A percentile compares a stretch with the other conserved stretches of the same genome.
These are phyloP conservation scores for Dendrostoma leiphaemia DNA, from an alignment of 2,329 filamentous ascomycete species.

Conservation along the genomic window DNA sequence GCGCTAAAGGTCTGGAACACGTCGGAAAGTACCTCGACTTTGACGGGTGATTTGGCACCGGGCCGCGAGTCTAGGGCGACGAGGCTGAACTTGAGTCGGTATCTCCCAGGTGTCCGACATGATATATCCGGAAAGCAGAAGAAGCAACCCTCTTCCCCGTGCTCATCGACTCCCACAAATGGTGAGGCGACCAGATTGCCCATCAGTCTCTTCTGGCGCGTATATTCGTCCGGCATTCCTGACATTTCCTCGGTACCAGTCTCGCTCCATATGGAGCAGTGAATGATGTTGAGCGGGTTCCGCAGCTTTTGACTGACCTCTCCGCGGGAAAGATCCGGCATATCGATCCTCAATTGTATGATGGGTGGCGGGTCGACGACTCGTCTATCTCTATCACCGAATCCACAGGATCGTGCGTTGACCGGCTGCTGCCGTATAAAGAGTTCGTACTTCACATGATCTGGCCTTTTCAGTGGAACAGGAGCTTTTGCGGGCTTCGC, in stretches of 20 bases:
- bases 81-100: constrained; percentile 71
- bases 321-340: constrained; percentile 51
- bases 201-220: constrained; percentile 74
- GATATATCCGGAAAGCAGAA: constrained; percentile 84
- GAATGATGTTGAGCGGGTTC: constrained; percentile 67
- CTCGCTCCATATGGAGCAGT: constrained; percentile 74
- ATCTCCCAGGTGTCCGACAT: constrained; percentile 74
- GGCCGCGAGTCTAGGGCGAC: constrained; percentile 65
- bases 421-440: constrained; percentile 73
- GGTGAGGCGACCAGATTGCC: constrained; percentile 75
- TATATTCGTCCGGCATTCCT: constrained; percentile 68
- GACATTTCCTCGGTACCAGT: constrained; percentile 66
- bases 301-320: constrained; percentile 52
- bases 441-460: constrained; percentile 41
- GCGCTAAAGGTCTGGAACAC: constrained; percentile 79
- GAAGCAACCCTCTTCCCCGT: constrained; percentile 72
- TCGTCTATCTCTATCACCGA: constrained; percentile 76
- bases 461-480: neutral
- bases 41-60: constrained; percentile 40
- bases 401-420: constrained; percentile 77
- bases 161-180: constrained; percentile 73
- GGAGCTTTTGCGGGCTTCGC: neutral
- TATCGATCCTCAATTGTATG: constrained; percentile 67
- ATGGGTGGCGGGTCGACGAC: constrained; percentile 85
- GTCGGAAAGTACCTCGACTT: constrained; percentile 55